Percentiles rank a stretch among this genome's conserved stretches.
Conservation (phyloP, 108 stramenopile species). For the Conticribra weissflogii region DNA sequence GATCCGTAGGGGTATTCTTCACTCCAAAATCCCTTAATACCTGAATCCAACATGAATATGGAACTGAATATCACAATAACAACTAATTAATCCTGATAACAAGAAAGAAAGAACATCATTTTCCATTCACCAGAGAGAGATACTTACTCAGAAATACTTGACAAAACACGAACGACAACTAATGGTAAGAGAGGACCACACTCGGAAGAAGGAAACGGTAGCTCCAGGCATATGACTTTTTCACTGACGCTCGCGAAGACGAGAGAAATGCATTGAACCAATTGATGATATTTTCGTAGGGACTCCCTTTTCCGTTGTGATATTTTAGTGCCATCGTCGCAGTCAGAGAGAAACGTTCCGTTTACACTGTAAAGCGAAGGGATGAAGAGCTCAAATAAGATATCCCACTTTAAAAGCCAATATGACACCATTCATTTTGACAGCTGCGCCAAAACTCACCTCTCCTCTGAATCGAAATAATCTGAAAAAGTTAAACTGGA, state of each 20-base stretch:
- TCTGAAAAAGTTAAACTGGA: constrained; percentile 38
- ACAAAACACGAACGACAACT: constrained; percentile 60
- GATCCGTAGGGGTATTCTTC: constrained; percentile 66
- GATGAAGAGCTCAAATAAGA: too few species aligned
- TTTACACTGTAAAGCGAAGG: too few species aligned
- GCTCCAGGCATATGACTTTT: constrained; percentile 39
- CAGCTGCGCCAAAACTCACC: too few species aligned
- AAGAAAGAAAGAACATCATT: too few species aligned
- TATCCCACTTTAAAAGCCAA: too few species aligned
- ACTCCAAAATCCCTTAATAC: constrained; percentile 49
- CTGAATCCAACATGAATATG: constrained; percentile 61
- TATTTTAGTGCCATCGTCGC: constrained; percentile 22
- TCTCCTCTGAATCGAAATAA: constrained; percentile 81
- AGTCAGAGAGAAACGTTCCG: constrained; percentile 44
- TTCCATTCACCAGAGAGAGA: too few species aligned
- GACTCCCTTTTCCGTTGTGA: constrained; percentile 22
- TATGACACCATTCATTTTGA: too few species aligned
- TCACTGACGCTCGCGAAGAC: constrained; percentile 58
- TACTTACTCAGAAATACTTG: constrained; percentile 64
- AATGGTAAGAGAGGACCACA: constrained; percentile 78
- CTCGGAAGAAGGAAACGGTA: constrained; percentile 11
- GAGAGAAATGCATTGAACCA: constrained; percentile 64
- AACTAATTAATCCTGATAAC: too few species aligned
- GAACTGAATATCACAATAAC: too few species aligned
- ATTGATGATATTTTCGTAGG: constrained; percentile 63